Percentiles rank a stretch among this genome's conserved stretches.
Conservation (phyloP, 1,139 yeast species). For the Pichia cactophila region DNA sequence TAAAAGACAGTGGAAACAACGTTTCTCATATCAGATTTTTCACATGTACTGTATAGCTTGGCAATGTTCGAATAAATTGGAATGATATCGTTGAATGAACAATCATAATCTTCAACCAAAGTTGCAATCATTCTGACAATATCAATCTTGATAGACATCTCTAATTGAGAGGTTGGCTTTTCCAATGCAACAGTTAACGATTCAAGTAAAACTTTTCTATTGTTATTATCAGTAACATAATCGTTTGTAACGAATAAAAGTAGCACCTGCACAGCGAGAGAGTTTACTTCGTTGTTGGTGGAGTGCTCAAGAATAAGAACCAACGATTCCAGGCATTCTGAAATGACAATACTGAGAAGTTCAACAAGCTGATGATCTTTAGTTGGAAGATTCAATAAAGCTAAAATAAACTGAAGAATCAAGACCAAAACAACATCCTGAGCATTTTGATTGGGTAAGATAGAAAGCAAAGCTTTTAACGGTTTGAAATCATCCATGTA, state of each 20-base stretch:
- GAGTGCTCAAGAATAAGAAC: constrained; percentile 42
- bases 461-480: constrained; percentile 45
- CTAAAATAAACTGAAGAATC: constrained; percentile 51
- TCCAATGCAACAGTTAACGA: constrained; percentile 59
- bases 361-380: constrained; percentile 38
- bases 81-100: constrained; percentile 45
- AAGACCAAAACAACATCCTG: constrained; percentile 59
- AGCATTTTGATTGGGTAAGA: constrained; percentile 47
- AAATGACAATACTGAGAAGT: constrained; percentile 48
- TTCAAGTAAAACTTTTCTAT: constrained; percentile 46
- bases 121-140: constrained; percentile 46
- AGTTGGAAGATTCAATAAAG: constrained; percentile 29
- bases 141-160: constrained; percentile 47
- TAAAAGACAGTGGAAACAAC: constrained; percentile 53
- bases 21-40: constrained; percentile 54
- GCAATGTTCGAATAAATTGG: constrained; percentile 52
- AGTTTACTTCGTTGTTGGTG: constrained; percentile 42
- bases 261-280: constrained; percentile 46
- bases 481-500: constrained; percentile 52
- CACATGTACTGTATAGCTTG: constrained; percentile 49
- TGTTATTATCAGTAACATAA: constrained; percentile 50
- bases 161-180: constrained; percentile 51
- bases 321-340: constrained; percentile 44
- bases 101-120: constrained; percentile 36
- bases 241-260: constrained; percentile 53